These are phyloP conservation scores for Wickerhamomyces queroliae DNA, from an alignment of 805 yeast species.

Conservation along the genomic window DNA sequence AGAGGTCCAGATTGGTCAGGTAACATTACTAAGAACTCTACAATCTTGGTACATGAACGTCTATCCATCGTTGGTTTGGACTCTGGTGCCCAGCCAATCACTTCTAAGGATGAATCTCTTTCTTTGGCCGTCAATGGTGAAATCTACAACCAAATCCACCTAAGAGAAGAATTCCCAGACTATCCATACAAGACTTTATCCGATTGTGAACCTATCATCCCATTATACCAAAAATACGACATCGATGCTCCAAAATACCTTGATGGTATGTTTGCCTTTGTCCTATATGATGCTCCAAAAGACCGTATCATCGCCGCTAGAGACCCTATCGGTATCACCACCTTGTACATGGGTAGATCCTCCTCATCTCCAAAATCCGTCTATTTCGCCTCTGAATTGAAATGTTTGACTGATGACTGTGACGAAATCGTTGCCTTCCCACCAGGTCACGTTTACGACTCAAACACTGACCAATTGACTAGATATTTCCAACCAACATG, in stretches of 20 bases:
- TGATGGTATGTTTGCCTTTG: constrained; percentile 99
- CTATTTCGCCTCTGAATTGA: constrained; percentile 90
- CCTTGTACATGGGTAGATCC: constrained; percentile 90
- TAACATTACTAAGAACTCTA: constrained; percentile 68
- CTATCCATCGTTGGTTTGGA: constrained; percentile 96
- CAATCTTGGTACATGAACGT: constrained; percentile 92
- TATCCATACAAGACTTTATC: constrained; percentile 80
- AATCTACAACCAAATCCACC: constrained; percentile 90
- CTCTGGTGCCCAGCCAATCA: constrained; percentile 97
- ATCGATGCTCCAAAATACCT: constrained; percentile 85
- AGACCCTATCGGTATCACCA: constrained; percentile 97
- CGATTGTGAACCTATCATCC: constrained; percentile 98
- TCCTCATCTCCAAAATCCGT: constrained; percentile 64
- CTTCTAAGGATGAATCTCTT: constrained; percentile 68
- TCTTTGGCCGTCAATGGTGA: constrained; percentile 93
- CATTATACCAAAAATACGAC: constrained; percentile 81
- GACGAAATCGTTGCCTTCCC: constrained; percentile 93
- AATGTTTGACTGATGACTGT: constrained; percentile 91
- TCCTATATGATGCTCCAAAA: constrained; percentile 71
- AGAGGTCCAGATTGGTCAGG: constrained; percentile 99
- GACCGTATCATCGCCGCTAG: constrained; percentile 96
- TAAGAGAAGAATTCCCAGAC: constrained; percentile 69
- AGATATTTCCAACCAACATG: constrained; percentile 91
- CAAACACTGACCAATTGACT: constrained; percentile 76
- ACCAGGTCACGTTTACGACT: constrained; percentile 97